Conservation (phyloP, 805 yeast genomes). For the Hyphopichia homilentoma region DNA sequence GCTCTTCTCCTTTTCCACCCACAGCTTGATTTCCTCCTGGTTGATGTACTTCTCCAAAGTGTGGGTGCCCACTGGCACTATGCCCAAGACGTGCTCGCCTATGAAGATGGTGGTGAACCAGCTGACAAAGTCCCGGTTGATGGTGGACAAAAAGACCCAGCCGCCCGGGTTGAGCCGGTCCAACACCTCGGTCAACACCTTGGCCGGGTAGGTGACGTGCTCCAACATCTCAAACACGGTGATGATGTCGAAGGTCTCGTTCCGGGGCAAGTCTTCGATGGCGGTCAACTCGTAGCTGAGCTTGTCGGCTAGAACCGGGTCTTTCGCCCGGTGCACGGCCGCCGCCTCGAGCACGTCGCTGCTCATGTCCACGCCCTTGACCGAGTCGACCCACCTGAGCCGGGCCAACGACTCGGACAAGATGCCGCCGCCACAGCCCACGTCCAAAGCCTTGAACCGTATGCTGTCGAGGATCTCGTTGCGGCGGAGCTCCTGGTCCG, state of each 20-base stretch:
- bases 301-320: slow-evolving; percentile 61
- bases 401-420: slow-evolving; percentile 85
- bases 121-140: slow-evolving; percentile 80
- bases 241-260: slow-evolving; percentile 63
- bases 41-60: slow-evolving; percentile 82
- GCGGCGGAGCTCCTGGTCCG: slow-evolving; percentile 48
- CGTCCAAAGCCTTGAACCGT: slow-evolving; percentile 63
- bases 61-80: slow-evolving; percentile 94
- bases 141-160: slow-evolving; percentile 82
- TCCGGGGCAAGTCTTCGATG: slow-evolving; percentile 51
- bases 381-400: slow-evolving; percentile 55
- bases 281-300: slow-evolving; percentile 59
- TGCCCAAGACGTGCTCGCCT: slow-evolving; percentile 74
- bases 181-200: slow-evolving; percentile 66
- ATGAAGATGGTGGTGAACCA: slow-evolving; percentile 91
- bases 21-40: slow-evolving; percentile 62
- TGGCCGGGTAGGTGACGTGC: slow-evolving; percentile 84
- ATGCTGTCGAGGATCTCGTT: slow-evolving; percentile 31
- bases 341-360: slow-evolving; percentile 82
- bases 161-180: slow-evolving; percentile 75
- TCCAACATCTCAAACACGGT: slow-evolving; percentile 94
- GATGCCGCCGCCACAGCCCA: slow-evolving; percentile 99
- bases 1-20: slow-evolving; percentile 46
- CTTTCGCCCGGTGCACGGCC: slow-evolving; percentile 56
- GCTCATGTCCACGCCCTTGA: slow-evolving; percentile 83